A percentile compares a stretch with the other conserved stretches of the same genome.
These are phyloP conservation scores for Basidioascus undulatus DNA, from an alignment of 768 basidiomycete genomes.

Conservation along the genomic window DNA sequence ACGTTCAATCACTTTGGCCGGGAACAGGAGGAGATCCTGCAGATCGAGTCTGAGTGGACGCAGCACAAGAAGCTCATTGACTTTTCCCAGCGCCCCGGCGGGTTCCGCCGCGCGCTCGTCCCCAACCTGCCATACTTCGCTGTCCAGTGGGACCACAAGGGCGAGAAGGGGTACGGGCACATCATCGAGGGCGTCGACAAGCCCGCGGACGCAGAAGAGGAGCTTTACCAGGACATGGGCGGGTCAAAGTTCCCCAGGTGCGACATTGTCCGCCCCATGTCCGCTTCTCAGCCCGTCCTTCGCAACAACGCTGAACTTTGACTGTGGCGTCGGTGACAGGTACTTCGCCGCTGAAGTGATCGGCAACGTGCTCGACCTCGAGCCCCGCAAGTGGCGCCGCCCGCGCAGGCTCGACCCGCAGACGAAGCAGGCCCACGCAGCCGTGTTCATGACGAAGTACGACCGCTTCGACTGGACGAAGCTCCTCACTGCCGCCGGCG, in stretches of 20 bases:
- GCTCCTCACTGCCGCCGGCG: no score
- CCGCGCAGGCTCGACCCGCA: conserved; percentile 49
- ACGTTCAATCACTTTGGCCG: neutral
- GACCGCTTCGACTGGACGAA: conserved; percentile 26
- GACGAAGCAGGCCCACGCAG: conserved; percentile 43
- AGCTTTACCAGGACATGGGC: conserved; percentile 58
- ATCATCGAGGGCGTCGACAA: conserved; percentile 79
- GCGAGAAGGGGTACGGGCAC: conserved; percentile 93
- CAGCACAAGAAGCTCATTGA: conserved; percentile 94
- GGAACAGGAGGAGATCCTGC: conserved; percentile 64
- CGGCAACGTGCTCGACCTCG: conserved; percentile 67
- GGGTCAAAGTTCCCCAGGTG: conserved; percentile 76
- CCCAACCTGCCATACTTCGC: conserved; percentile 95
- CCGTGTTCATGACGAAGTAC: conserved; percentile 47
- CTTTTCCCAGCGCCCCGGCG: conserved; percentile 68
- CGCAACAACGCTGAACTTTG: no score
- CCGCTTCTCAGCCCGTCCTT: no score
- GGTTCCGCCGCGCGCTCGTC: conserved; percentile 85
- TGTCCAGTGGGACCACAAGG: conserved; percentile 91
- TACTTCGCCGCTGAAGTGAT: conserved; percentile 92
- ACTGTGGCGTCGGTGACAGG: no score
- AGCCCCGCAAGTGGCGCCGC: conserved; percentile 61
- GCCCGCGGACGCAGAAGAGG: conserved; percentile 21
- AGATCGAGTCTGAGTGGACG: conserved; percentile 91
- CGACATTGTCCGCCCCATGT: conserved; percentile 14